Conservation (phyloP, 768 basidiomycete species). For the Leccinum subgranulosum region DNA sequence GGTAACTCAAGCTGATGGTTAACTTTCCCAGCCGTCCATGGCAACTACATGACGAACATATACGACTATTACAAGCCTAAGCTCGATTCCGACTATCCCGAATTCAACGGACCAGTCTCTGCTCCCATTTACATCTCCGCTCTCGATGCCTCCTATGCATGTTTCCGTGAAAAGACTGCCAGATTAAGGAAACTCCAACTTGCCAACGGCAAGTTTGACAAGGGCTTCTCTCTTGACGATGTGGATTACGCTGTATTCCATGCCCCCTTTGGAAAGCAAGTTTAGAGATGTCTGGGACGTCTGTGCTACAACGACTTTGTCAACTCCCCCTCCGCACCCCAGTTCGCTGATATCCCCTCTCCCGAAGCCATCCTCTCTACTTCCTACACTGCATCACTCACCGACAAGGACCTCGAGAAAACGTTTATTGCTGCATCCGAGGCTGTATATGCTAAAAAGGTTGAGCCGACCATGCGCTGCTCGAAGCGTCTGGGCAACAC, state of each 20-base stretch:
- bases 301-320: slow-evolving; percentile 93
- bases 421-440: slow-evolving; percentile 83
- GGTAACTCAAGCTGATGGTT: slow-evolving; percentile 4
- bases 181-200: slow-evolving; percentile 51
- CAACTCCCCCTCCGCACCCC: slow-evolving; percentile 62
- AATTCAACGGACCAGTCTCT: slow-evolving; percentile 95
- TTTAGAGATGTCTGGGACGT: slow-evolving; percentile 94
- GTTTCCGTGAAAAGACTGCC: slow-evolving; percentile 79
- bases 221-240: slow-evolving; percentile 67
- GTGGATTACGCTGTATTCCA: slow-evolving; percentile 97
- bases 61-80: slow-evolving; percentile 99
- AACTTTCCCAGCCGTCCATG: slow-evolving; percentile 74
- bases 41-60: slow-evolving; percentile 94
- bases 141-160: slow-evolving; percentile 83
- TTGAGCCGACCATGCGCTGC: slow-evolving; percentile 81
- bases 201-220: slow-evolving; percentile 31
- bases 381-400: slow-evolving; percentile 69
- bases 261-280: slow-evolving; percentile 98
- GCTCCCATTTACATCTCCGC: slow-evolving; percentile 94
- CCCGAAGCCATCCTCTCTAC: slow-evolving; percentile 67
- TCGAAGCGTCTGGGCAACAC: slow-evolving; percentile 95
- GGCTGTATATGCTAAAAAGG: slow-evolving; percentile 66
- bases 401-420: slow-evolving; percentile 96
- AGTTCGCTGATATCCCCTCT: slow-evolving; percentile 66
- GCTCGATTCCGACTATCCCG: slow-evolving; percentile 91